Conservation (phyloP, 1,284 basidiomycete species). For the Sanguinoderma infundibulare region DNA sequence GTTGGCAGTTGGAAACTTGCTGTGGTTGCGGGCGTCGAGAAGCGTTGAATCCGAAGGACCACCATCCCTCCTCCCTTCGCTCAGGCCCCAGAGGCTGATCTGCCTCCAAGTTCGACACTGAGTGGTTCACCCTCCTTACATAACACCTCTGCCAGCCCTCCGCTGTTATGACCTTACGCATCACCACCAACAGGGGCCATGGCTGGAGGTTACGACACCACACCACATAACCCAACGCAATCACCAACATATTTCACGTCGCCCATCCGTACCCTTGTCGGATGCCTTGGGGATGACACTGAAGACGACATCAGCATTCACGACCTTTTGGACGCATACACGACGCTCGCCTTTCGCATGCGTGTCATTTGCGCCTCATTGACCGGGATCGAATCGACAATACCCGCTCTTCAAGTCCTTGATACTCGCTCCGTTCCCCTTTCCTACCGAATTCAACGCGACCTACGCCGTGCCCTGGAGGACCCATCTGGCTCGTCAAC, state of each 20-base stretch:
- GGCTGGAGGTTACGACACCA: conserved; percentile 8
- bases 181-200: conserved; percentile 11
- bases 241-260: conserved; percentile 29
- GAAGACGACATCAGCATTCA: conserved; percentile 43
- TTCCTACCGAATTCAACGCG: conserved; percentile 47
- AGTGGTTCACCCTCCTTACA: background rate
- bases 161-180: conserved; percentile 6
- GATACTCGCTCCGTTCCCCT: conserved; percentile 37
- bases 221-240: background rate
- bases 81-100: background rate
- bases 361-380: conserved; percentile 38
- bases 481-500: conserved; percentile 35
- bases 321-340: conserved; percentile 64
- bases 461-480: conserved; percentile 48
- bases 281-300: conserved; percentile 44
- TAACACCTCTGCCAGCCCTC: background rate
- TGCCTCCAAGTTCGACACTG: background rate
- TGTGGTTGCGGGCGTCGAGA: background rate
- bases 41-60: background rate
- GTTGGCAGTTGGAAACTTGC: background rate
- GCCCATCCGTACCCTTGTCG: conserved; percentile 49
- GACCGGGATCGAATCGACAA: background rate
- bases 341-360: conserved; percentile 49
- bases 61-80: background rate
- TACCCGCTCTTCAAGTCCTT: conserved; percentile 40